Conservation (phyloP, 108 stramenopile species). For the Conticribra guillardii region DNA sequence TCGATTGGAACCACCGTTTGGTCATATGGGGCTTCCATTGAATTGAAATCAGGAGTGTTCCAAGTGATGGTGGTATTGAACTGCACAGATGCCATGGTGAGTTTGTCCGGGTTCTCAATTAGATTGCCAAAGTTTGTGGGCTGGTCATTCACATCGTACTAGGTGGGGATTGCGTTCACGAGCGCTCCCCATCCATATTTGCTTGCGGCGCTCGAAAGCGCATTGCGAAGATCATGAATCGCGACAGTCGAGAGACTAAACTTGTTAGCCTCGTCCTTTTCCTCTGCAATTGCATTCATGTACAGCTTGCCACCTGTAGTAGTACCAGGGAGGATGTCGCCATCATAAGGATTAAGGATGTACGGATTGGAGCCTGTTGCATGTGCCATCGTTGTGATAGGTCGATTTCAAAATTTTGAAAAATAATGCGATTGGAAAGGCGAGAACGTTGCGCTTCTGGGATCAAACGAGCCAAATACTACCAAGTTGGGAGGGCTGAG, state of each 20-base stretch:
- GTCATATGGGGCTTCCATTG: not conserved
- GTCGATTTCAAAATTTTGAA: no score
- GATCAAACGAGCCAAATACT: no score
- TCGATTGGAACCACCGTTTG: not conserved
- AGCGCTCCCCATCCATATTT: not conserved
- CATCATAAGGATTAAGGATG: not conserved
- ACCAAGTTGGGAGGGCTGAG: constrained; percentile 17
- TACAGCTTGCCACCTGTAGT: not conserved
- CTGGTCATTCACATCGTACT: not conserved
- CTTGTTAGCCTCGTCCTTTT: not conserved
- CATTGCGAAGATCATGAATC: not conserved
- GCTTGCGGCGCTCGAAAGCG: not conserved
- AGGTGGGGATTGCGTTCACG: not conserved
- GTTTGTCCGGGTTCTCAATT: not conserved
- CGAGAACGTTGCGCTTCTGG: constrained; percentile 21
- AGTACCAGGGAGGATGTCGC: not conserved
- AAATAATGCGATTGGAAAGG: constrained; percentile 50
- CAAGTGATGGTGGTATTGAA: not conserved
- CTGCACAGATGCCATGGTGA: not conserved
- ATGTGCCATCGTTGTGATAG: not conserved
- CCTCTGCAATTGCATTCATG: not conserved
- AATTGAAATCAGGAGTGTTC: not conserved
- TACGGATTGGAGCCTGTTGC: not conserved
- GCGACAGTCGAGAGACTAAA: not conserved
- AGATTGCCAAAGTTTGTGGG: not conserved